Evolutionary conservation across 129 eudicot species (phyloP).

Genomic region (Flaveria robusta): DNA sequence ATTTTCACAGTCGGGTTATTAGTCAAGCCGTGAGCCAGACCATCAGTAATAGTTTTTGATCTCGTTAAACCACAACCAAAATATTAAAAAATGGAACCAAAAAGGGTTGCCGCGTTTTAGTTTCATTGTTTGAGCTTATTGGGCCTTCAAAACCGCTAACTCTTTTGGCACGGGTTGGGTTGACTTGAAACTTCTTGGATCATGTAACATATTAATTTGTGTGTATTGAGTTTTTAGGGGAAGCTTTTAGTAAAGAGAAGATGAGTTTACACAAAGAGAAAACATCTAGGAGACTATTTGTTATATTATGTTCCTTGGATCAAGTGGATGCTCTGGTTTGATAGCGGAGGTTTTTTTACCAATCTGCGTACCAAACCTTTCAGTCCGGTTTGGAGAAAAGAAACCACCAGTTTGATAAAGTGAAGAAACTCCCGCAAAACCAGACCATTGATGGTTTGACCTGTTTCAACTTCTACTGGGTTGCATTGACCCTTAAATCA

Average conservation of each 20-base stretch:
- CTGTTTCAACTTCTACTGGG: neutral
- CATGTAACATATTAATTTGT: neutral
- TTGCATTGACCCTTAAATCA: neutral
- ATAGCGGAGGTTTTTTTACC: neutral
- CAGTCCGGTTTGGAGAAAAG: neutral
- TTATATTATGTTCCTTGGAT: conserved; percentile 6
- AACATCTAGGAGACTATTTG: neutral
- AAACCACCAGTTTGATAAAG: neutral
- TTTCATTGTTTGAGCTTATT: neutral
- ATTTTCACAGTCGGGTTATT: neutral
- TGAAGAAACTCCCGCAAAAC: neutral
- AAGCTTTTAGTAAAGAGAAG: neutral
- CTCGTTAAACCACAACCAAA: neutral
- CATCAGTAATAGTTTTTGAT: neutral
- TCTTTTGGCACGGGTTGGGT: neutral
- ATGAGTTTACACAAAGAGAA: neutral
- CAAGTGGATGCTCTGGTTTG: neutral
- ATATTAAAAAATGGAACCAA: neutral
- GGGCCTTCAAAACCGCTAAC: neutral
- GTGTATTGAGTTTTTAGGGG: neutral
- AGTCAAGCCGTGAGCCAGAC: neutral
- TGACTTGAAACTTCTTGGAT: neutral
- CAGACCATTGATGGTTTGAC: neutral
- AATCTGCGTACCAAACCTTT: neutral
- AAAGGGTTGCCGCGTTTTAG: neutral